A percentile compares a stretch with the other conserved stretches of the same genome.
phyloP scores from a whole-genome alignment of 1,284 basidiomycete genomes.

The Mrakiaceae sp. region DNA sequence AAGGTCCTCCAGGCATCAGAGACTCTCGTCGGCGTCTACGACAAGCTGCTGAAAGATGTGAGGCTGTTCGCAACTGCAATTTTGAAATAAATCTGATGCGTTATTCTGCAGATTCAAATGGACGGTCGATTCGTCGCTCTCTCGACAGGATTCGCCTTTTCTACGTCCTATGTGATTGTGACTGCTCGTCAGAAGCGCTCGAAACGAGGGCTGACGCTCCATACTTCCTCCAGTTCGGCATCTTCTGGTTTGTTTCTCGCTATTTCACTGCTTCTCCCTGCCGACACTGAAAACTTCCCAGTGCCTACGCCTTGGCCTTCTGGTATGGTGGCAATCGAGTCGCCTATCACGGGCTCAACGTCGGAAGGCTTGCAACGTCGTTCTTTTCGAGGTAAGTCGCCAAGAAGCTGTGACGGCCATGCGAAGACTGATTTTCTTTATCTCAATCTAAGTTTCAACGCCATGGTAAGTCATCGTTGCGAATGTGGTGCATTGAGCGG shows the following conservation, averaged over 20 bases:
- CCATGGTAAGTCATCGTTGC: no score
- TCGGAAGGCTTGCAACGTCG: constrained; percentile 23
- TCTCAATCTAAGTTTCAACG: no score
- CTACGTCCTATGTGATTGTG: neutral
- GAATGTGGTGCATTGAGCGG: no score
- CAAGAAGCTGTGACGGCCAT: no score
- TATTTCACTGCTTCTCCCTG: no score
- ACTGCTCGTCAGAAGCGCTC: neutral
- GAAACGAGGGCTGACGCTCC: no score
- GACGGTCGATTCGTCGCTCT: constrained; percentile 10
- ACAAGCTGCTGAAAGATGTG: neutral
- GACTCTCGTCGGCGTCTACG: constrained; percentile 5
- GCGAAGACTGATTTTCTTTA: no score
- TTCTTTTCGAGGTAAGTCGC: constrained; percentile 1
- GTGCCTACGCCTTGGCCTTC: constrained; percentile 16
- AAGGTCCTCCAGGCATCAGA: constrained; percentile 30
- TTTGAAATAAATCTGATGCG: neutral
- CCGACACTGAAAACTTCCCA: neutral
- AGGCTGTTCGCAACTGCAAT: neutral
- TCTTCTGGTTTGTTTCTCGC: constrained; percentile 2
- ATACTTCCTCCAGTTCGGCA: neutral
- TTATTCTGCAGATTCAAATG: constrained; percentile 8
- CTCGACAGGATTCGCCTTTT: constrained; percentile 11
- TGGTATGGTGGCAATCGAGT: constrained; percentile 28
- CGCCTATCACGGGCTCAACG: constrained; percentile 15